Percentiles rank a stretch among this genome's conserved stretches.
These are phyloP conservation scores for Solanum dulcamara DNA, from an alignment of 257 asterid genomes.

Conservation along the genomic window DNA sequence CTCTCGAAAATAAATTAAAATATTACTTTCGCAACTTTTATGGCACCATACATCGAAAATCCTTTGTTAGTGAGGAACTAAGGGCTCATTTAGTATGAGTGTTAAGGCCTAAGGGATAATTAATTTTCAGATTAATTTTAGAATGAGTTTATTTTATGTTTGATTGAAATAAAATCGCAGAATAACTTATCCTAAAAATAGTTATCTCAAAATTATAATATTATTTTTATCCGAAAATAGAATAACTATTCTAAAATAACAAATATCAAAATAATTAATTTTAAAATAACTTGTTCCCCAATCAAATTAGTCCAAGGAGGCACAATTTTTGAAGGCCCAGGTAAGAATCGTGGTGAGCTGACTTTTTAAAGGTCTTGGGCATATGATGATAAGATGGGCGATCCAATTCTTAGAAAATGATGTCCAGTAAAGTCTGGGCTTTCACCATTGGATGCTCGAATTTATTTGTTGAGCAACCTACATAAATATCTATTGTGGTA, in stretches of 20 bases:
- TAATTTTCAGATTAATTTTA: not conserved
- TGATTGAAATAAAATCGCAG: rapidly evolving
- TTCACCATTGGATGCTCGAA: not conserved
- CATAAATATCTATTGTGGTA: no score
- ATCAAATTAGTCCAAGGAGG: not conserved
- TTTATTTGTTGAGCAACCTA: no score
- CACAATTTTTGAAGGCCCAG: not conserved
- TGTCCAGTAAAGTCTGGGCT: not conserved
- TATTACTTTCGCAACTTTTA: not conserved
- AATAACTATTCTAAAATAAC: not conserved
- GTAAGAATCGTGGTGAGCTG: not conserved
- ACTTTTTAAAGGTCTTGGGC: not conserved
- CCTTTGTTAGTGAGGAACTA: not conserved
- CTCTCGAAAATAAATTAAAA: not conserved
- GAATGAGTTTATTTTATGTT: not conserved
- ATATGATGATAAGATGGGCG: not conserved
- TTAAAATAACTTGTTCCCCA: rapidly evolving
- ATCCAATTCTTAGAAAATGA: not conserved
- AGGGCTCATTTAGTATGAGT: not conserved
- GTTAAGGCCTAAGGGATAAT: not conserved
- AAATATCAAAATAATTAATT: not conserved
- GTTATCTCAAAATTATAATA: rapidly evolving
- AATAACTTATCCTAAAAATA: not conserved
- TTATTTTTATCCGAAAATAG: not conserved
- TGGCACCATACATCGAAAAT: not conserved